phyloP scores from a whole-genome alignment of 148 eudicot genomes.

The Selenicereus undatus region DNA sequence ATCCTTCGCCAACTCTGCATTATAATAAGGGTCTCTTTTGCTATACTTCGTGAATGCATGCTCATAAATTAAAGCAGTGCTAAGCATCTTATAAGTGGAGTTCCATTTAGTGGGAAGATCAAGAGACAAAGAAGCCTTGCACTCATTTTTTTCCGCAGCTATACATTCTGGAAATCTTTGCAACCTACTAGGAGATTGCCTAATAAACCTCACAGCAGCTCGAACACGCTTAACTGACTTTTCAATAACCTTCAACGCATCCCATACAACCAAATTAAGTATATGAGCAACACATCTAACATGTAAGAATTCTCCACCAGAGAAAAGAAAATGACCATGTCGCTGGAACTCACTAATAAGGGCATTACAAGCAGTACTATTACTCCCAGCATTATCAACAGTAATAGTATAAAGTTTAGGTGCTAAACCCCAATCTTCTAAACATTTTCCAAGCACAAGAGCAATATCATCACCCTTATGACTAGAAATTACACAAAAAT shows the following conservation, averaged over 20 bases:
- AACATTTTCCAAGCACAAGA: not conserved
- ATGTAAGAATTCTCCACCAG: not conserved
- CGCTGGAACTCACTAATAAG: not conserved
- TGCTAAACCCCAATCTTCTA: not conserved
- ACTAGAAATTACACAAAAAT: not conserved
- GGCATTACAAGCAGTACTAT: not conserved
- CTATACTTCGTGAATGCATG: too few species aligned
- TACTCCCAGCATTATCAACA: not conserved
- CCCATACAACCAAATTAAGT: not conserved
- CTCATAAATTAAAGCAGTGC: too few species aligned
- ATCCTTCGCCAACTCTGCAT: too few species aligned
- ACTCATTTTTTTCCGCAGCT: too few species aligned
- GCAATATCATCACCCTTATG: too few species aligned
- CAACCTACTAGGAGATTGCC: too few species aligned
- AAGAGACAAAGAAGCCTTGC: too few species aligned
- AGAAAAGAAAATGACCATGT: not conserved
- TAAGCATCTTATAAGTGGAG: too few species aligned
- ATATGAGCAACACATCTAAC: not conserved
- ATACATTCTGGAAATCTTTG: not conserved
- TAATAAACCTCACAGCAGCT: not conserved
- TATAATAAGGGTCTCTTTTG: too few species aligned
- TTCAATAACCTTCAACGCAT: not conserved
- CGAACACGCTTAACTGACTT: not conserved
- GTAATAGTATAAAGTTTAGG: not conserved
- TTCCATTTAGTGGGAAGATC: too few species aligned